phyloP scores from a whole-genome alignment of 148 eudicot genomes.

The Euryodendron excelsum region DNA sequence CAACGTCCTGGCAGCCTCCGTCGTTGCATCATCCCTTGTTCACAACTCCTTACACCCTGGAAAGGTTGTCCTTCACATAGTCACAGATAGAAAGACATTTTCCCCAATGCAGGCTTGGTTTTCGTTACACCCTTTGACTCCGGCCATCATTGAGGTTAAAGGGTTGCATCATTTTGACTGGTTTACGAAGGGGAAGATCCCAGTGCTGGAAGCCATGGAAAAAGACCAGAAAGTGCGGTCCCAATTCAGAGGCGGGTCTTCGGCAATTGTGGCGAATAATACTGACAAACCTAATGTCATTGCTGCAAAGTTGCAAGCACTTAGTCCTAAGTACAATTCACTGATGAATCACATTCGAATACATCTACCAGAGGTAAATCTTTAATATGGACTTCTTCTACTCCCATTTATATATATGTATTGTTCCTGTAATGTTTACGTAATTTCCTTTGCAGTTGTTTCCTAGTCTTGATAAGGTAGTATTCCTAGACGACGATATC shows the following conservation, averaged over 20 bases:
- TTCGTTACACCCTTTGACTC: slow-evolving; percentile 63
- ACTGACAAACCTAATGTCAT: slow-evolving; percentile 73
- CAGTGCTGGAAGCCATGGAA: slow-evolving; percentile 94
- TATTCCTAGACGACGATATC: slow-evolving; percentile 86
- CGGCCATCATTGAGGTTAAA: slow-evolving; percentile 82
- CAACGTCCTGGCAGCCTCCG: slow-evolving; percentile 80
- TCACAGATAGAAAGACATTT: slow-evolving; percentile 84
- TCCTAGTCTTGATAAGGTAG: slow-evolving; percentile 75
- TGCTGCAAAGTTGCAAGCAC: slow-evolving; percentile 88
- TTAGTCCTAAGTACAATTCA: slow-evolving; percentile 81
- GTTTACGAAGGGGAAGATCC: slow-evolving; percentile 88
- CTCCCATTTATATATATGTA: background rate
- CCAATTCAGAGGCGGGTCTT: slow-evolving; percentile 84
- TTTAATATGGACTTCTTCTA: background rate
- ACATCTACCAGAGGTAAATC: slow-evolving; percentile 73
- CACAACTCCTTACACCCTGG: slow-evolving; percentile 64
- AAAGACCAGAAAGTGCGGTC: slow-evolving; percentile 79
- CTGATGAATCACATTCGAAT: slow-evolving; percentile 86
- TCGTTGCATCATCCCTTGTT: slow-evolving; percentile 76
- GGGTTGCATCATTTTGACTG: slow-evolving; percentile 92
- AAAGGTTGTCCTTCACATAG: slow-evolving; percentile 72
- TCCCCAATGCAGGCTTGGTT: slow-evolving; percentile 99
- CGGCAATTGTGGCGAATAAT: slow-evolving; percentile 74
- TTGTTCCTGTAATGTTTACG: too few relatives aligned
- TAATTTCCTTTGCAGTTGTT: slow-evolving; percentile 62